These are phyloP conservation scores for Medicago arabica DNA, from an alignment of 306 rosid genomes.

Conservation along the genomic window DNA sequence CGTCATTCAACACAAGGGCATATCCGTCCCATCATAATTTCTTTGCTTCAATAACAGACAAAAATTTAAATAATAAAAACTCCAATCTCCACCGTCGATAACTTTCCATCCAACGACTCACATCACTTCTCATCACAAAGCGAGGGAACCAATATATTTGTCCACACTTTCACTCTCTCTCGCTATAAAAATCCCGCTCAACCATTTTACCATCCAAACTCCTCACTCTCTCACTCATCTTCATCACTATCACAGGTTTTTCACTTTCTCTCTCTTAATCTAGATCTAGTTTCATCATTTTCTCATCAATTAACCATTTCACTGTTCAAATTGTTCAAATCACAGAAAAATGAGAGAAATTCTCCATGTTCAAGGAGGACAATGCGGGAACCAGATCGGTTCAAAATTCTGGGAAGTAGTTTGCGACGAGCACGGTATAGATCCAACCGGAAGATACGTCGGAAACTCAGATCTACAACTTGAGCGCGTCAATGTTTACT, in stretches of 20 bases:
- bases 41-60: neutral
- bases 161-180: constrained; percentile 20
- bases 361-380: constrained; percentile 70
- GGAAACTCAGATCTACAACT: constrained; percentile 62
- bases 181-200: constrained; percentile 41
- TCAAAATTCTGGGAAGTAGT: constrained; percentile 70
- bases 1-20: constrained; percentile 49
- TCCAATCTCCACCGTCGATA: constrained; percentile 46
- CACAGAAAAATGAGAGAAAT: constrained; percentile 62
- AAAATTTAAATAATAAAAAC: constrained; percentile 7
- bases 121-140: constrained; percentile 10
- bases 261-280: constrained; percentile 12
- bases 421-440: constrained; percentile 71
- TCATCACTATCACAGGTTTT: constrained; percentile 39
- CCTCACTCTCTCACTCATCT: neutral
- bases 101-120: constrained; percentile 45
- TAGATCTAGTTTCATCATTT: neutral
- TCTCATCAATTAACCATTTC: neutral
- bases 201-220: neutral
- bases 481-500: constrained; percentile 65
- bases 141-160: constrained; percentile 53
- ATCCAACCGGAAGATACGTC: constrained; percentile 61
- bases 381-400: constrained; percentile 72
- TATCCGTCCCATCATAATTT: constrained; percentile 15
- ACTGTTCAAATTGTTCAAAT: constrained; percentile 19